Conservation (phyloP, 2,329 filamentous ascomycete species). For the Cladophialophora immunda region DNA sequence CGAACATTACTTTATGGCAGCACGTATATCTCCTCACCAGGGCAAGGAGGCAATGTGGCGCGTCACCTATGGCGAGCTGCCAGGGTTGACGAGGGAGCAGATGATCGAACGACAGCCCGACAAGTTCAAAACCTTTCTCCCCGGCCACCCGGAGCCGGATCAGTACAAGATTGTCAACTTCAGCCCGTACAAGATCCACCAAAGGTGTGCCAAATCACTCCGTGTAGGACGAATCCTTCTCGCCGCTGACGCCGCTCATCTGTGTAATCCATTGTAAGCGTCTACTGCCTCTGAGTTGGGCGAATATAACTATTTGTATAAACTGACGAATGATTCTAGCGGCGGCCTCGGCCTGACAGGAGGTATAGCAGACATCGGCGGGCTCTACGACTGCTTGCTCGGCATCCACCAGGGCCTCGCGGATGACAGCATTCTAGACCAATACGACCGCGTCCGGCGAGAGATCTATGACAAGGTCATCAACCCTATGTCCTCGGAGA, state of each 20-base stretch:
- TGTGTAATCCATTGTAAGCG: too few relatives aligned
- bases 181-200: conserved; percentile 69
- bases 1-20: conserved; percentile 70
- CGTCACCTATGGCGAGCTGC: conserved; percentile 73
- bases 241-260: conserved; percentile 69
- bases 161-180: conserved; percentile 67
- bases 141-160: conserved; percentile 65
- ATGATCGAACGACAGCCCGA: conserved; percentile 61
- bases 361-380: conserved; percentile 70
- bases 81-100: conserved; percentile 63
- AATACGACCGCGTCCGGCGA: conserved; percentile 52
- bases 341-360: conserved; percentile 71
- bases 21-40: conserved; percentile 68
- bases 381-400: conserved; percentile 66
- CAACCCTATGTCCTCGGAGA: conserved; percentile 53
- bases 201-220: conserved; percentile 65
- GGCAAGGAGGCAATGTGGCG: conserved; percentile 67
- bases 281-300: too few relatives aligned
- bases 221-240: conserved; percentile 65
- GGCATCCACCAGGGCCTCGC: conserved; percentile 53
- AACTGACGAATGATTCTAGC: too few relatives aligned
- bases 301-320: too few relatives aligned
- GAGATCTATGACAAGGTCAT: conserved; percentile 51
- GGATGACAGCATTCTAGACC: conserved; percentile 54
- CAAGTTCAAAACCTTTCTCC: conserved; percentile 67